These are phyloP conservation scores for Lathyrus aphaca DNA, from an alignment of 306 rosid species.

Conservation along the genomic window DNA sequence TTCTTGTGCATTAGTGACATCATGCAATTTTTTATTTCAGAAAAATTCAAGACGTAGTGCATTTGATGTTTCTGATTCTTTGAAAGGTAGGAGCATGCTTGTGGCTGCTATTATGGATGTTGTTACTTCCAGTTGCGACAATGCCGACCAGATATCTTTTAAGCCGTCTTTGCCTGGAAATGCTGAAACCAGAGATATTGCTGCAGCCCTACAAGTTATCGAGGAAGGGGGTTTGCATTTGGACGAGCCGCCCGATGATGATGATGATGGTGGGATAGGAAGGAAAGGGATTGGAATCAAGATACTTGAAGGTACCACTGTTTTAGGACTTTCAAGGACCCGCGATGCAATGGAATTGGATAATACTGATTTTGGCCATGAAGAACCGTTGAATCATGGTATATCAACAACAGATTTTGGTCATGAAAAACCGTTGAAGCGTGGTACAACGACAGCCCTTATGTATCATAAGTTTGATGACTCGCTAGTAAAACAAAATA, in stretches of 20 bases:
- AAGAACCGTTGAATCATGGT: constrained; percentile 38
- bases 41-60: constrained; percentile 79
- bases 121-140: constrained; percentile 84
- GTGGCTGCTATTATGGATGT: constrained; percentile 97
- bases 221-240: constrained; percentile 86
- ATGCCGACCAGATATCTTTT: constrained; percentile 57
- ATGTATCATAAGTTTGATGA: constrained; percentile 50
- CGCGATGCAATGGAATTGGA: constrained; percentile 51
- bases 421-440: constrained; percentile 38
- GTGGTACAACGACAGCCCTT: constrained; percentile 34
- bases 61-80: constrained; percentile 76
- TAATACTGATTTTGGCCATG: constrained; percentile 39
- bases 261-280: constrained; percentile 66
- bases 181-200: constrained; percentile 84
- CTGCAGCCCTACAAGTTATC: constrained; percentile 84
- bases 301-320: constrained; percentile 81
- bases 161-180: constrained; percentile 75
- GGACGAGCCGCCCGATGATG: constrained; percentile 66
- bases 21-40: constrained; percentile 54
- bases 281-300: constrained; percentile 81
- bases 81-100: constrained; percentile 98
- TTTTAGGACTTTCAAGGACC: constrained; percentile 74
- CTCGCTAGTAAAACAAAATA: constrained; percentile 40
- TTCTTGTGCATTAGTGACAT: constrained; percentile 42
- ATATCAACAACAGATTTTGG: constrained; percentile 41